Base-by-base conservation (phyloP, 345 rosid genomes). In the Iberis pinnata region DNA sequence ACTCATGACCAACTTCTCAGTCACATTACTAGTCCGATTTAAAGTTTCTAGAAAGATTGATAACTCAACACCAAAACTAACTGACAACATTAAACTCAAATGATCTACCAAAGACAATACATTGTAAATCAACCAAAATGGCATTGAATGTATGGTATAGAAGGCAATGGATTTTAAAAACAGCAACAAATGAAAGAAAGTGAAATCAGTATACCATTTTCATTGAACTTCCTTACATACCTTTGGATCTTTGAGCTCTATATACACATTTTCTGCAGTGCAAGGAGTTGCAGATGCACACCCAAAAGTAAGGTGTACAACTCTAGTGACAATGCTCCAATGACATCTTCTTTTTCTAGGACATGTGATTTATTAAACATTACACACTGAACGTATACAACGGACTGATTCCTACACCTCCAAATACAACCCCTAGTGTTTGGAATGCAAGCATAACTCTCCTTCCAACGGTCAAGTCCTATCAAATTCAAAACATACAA, bases 351-450 rank as follows among this genome's bases (percentile, higher is more conserved):
- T 51, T 76, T 69, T 47, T 75, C 92, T 13, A 76, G 71, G 38
- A 93, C 79, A 59, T 94, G 90, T 60, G 95, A 82, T 72, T 82
- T 93, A 54, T 78, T 70, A 71, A 93, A 93, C 86, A 93, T 88
- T 65, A 88, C 97, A 88, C 97, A 71, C 78, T 81, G 70, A 93
- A 93, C 15, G 95, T 75, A 76, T 93, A 88, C 64, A 93, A 72
- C 6, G 97, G 99, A 75, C 99, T 93, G 43, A 89, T 93, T 56
- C 99, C 99, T 63, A 93, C 99, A 58, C 88, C 99, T 56, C 99
- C 99, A 69, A 93, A 93, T 25, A 88, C 97, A 70, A 88, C 83
- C 37, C 97, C 96, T 59, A 88, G 84, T 40, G 96, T 93, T 73
- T 93, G 99, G 67, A 79, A 86, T 22, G 92, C 89, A 56, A 93